Evolutionary conservation across 2,329 filamentous ascomycete species (phyloP), one percentile per base, ranked within the genome.

Genomic region (Fusarium lateritium): DNA sequence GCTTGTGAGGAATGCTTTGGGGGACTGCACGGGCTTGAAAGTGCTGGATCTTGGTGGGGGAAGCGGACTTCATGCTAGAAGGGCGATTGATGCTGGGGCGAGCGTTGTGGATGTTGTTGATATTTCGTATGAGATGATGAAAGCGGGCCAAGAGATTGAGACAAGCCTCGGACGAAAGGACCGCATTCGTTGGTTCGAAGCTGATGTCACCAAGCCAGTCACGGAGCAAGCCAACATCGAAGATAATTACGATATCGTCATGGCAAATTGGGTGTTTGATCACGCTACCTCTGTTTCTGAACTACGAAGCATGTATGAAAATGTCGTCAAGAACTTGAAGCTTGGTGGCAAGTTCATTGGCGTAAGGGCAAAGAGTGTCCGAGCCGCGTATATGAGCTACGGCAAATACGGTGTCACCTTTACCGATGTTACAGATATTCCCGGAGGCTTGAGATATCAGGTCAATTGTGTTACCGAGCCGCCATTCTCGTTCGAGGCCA

Each of bases 221-320:
- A 22, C 21, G 3, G 51, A 54, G 9, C 51, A 54, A 17, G 21
- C 17, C 7, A 26, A 9, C 6, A 13, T 54, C 15, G 51, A 54
- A 6, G 19, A 54, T 0, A 17, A 10, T 0, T 54, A 54, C 19
- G 51, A 54, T 0, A 17, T 54, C 2, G 51, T 54, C 17, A 54
- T 47, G 51, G 51, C 51, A 7, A 54, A 54, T 14, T 54, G 51
- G 51, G 51, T 54, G 13, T 54, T 47, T 6, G 51, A 54, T 6
- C 51, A 54, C 26, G 51, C 51, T 2, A 36, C 51, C 4, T 54
- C 51, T 3, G 9, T 54, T 4, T 21, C 51, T 0, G 51, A 54
- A 5, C 2, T 54, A 14, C 34, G 51, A 14, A 54, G 51, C 21
- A 54, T 54, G 51, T 36, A 54, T 2, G 51, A 47, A 14, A 54